Evolutionary conservation across 2,329 filamentous ascomycete species (phyloP).

Genomic region (Coniosporium tulheliwenetii): DNA sequence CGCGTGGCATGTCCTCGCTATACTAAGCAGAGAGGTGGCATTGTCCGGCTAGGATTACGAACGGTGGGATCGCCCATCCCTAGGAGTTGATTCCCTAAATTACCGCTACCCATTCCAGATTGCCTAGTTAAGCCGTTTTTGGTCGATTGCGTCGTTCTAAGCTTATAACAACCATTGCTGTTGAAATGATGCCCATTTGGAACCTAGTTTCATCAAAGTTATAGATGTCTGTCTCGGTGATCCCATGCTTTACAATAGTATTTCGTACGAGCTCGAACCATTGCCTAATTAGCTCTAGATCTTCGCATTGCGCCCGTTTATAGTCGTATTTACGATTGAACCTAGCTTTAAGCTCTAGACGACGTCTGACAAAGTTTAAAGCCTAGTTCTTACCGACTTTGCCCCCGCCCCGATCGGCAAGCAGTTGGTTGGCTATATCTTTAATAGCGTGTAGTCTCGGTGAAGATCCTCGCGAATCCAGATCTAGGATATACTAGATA

Average conservation of each 20-base stretch:
- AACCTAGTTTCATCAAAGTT: conserved; percentile 11
- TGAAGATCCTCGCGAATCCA: conserved; percentile 9
- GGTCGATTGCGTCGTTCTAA: conserved; percentile 4
- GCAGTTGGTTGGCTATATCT: background rate
- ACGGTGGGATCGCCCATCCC: conserved; percentile 9
- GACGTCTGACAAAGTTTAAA: too few species aligned
- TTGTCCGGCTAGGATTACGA: conserved; percentile 11
- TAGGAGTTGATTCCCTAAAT: conserved; percentile 10
- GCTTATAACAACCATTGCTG: conserved; percentile 8
- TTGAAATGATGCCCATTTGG: conserved; percentile 6
- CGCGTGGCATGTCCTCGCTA: conserved; percentile 7
- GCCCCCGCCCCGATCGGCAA: background rate
- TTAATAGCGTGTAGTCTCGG: conserved; percentile 6
- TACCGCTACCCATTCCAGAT: conserved; percentile 11
- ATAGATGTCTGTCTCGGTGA: conserved; percentile 5
- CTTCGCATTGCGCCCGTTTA: too few species aligned
- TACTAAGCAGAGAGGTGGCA: conserved; percentile 12
- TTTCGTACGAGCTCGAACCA: background rate
- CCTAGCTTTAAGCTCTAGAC: too few species aligned
- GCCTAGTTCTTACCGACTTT: background rate
- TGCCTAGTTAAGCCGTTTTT: conserved; percentile 8
- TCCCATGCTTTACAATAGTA: background rate
- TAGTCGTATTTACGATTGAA: too few species aligned
- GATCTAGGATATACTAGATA: too few species aligned
- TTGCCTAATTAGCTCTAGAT: too few species aligned